Evolutionary conservation across 2,329 filamentous ascomycete species (phyloP), one percentile per base, ranked within the genome.

Genomic region (Diplodia sapinea): DNA sequence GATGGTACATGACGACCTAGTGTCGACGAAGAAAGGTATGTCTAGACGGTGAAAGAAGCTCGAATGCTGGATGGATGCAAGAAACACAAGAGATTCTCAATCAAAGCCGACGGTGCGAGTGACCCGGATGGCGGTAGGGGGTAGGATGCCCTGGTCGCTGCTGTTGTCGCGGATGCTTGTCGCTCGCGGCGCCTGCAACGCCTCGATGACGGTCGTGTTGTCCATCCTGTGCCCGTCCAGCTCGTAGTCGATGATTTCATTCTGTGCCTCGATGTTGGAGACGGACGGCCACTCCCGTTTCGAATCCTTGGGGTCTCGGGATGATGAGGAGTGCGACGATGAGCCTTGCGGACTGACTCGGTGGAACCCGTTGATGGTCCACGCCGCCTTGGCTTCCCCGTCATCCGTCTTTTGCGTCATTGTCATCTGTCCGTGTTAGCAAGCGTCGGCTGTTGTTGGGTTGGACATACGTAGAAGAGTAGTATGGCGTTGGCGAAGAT

Each of bases 301-400:
- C 6, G 29, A 15, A 6, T 55, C 31, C n/a, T 23, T 7, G 15
- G 40, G 17, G 9, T 11, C 43, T 20, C 11, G 43, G 9, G 43
- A 47, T 11, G 43, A 47, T 4, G 43, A n/a, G 12, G 12, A 1
- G 7, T 8, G 43, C 29, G 50, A 52, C 12, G 29, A 31, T 2
- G 52, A 55, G 29, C 11, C 52, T n/a, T 7, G 29, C 17, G 4
- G 9, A 5, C n/a, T n/a, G 9, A 33, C 15, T 12, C 20, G 17
- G n/a, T 55, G 52, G n/a, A 55, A 55, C 3, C 52, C 52, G 17
- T 55, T 36, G 40, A 62, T 2, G 1, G 57, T 50, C 57, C 57
- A 62, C 5, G 57, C 40, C 1, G 43, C 40, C 3, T 49, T 33
- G 7, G 57, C 38, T 47, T 62, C 57, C 9, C 20, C 36, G 23